These are phyloP conservation scores for Passiflora organensis DNA, from an alignment of 345 rosid species.

Conservation along the genomic window DNA sequence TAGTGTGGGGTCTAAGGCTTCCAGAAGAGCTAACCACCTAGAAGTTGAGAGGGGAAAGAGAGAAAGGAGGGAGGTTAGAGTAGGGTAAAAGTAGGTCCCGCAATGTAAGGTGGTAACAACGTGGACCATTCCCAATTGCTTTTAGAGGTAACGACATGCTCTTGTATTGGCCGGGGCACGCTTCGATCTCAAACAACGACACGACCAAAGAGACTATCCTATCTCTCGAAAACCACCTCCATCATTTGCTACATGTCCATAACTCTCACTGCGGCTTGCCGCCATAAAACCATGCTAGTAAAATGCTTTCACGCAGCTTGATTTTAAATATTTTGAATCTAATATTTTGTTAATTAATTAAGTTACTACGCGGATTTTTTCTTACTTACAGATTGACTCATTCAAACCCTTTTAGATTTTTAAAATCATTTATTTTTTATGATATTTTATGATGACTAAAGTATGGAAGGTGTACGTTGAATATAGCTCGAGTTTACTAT, in stretches of 20 bases:
- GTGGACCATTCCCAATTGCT: background rate
- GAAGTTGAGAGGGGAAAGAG: conserved; percentile 9
- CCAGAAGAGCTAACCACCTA: conserved; percentile 53
- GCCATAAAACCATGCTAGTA: too few relatives aligned
- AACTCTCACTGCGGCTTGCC: too few relatives aligned
- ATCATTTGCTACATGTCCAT: conserved; percentile 2
- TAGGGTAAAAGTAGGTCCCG: conserved; percentile 19
- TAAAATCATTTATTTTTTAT: too few relatives aligned
- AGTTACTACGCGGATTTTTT: too few relatives aligned
- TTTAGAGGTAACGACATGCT: background rate
- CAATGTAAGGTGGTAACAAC: conserved; percentile 8
- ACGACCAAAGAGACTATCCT: conserved; percentile 54
- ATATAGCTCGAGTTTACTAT: too few relatives aligned
- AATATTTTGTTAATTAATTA: too few relatives aligned
- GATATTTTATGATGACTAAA: too few relatives aligned
- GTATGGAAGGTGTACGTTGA: too few relatives aligned
- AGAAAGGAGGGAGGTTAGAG: conserved; percentile 1
- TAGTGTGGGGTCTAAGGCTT: conserved; percentile 32
- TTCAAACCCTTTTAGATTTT: too few relatives aligned
- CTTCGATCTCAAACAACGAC: conserved; percentile 52
- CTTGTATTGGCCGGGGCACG: conserved; percentile 32
- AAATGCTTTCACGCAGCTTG: too few relatives aligned
- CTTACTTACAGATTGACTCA: too few relatives aligned
- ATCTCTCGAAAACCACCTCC: conserved; percentile 44
- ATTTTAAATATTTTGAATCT: too few relatives aligned